Evolutionary conservation across 2,329 filamentous ascomycete species (phyloP).

Genomic region (Chrysoporthe deuterocubensis): DNA sequence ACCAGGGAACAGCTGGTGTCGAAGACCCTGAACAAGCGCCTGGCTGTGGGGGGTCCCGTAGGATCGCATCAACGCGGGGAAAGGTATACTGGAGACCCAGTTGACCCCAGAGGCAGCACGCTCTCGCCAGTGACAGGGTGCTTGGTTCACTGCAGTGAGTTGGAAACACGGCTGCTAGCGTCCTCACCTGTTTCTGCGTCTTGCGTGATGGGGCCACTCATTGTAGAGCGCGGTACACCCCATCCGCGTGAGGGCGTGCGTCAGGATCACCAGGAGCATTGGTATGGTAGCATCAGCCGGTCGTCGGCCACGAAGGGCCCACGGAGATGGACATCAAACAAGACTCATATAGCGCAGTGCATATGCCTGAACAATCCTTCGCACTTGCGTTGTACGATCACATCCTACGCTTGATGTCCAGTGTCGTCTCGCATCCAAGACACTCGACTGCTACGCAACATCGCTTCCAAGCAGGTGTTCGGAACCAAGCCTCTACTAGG

Average conservation of each 20-base stretch:
- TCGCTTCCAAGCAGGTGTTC: background rate
- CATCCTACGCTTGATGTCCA: background rate
- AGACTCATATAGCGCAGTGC: background rate
- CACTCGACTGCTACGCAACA: background rate
- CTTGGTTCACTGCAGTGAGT: background rate
- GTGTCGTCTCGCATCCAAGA: background rate
- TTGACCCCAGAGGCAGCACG: background rate
- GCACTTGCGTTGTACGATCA: background rate
- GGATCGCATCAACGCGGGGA: slow-evolving; percentile 4
- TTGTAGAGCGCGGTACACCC: background rate
- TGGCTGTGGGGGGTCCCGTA: background rate
- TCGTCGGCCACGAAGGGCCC: background rate
- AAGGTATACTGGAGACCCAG: background rate
- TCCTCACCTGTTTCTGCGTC: background rate
- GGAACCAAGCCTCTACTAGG: background rate
- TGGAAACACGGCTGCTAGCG: background rate
- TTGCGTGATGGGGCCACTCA: background rate
- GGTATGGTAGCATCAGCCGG: background rate
- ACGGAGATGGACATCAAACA: background rate
- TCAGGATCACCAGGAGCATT: background rate
- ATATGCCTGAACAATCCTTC: slow-evolving; percentile 6
- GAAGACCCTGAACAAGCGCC: background rate
- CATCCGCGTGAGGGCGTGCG: background rate
- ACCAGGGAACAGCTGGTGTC: slow-evolving; percentile 12
- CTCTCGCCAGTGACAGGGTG: background rate